Conservation (phyloP, 768 basidiomycete genomes). For the Russula griseocarnosa region DNA sequence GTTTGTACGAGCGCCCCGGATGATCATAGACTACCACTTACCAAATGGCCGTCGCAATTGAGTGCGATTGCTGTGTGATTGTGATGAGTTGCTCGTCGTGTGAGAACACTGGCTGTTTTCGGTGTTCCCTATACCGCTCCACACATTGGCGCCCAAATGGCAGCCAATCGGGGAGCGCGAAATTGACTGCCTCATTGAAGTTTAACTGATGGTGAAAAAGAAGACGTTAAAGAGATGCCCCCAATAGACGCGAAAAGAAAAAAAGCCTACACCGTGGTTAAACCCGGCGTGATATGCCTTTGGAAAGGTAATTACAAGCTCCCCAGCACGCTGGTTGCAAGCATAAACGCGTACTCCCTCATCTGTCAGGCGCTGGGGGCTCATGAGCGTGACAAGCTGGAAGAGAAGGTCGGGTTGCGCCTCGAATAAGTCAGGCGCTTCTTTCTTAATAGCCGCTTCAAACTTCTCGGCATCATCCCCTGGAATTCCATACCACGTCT, state of each 20-base stretch:
- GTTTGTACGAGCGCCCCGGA: conserved; percentile 6
- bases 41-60: conserved; percentile 92
- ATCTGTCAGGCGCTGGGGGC: conserved; percentile 77
- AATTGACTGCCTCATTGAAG: conserved; percentile 99
- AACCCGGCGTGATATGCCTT: conserved; percentile 98
- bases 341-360: conserved; percentile 90
- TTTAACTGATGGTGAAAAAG: conserved; percentile 59
- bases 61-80: conserved; percentile 92
- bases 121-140: conserved; percentile 81
- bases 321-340: conserved; percentile 94
- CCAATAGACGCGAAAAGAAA: conserved; percentile 14
- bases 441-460: conserved; percentile 89
- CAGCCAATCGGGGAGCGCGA: conserved; percentile 95
- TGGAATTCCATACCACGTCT: conserved; percentile 99
- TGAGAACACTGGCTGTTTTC: conserved; percentile 94
- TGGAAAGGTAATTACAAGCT: conserved; percentile 96
- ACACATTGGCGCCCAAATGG: conserved; percentile 84
- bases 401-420: conserved; percentile 96
- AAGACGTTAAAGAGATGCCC: conserved; percentile 16
- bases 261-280: conserved; percentile 84
- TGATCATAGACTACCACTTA: conserved; percentile 39
- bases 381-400: conserved; percentile 97
- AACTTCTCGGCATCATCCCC: conserved; percentile 95
- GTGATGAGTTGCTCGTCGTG: conserved; percentile 96
- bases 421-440: conserved; percentile 97